Base-by-base conservation (phyloP, 257 asterid genomes). In the Primulina tabacum region DNA sequence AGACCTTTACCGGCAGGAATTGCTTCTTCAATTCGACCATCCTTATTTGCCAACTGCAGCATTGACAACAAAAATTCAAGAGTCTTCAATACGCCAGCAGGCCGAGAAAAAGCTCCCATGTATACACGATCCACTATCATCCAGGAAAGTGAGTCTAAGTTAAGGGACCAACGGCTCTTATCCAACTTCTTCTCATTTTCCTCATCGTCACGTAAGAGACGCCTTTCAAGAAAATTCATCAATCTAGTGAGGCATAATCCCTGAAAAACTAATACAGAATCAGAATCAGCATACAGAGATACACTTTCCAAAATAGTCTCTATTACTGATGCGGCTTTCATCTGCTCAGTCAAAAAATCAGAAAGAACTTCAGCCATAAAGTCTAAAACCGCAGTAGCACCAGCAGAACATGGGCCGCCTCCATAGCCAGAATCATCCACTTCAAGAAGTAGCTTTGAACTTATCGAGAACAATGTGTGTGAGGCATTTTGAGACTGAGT, bases 341-440 rank as follows among this genome's bases (percentile, higher is more conserved):
- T 82, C 76, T 91, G 99, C 82, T 94, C 99, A 20, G 96, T 85
- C 58, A 84, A 80, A 68, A 91, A 78, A 78, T 84, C 97, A 60
- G 98, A 88, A 33, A 94, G 81, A 80, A 94, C 96, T 88, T 89
- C 97, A 7, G 99, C 96, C 81, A 94, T 72, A 72, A 94, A 89
- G 79, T 94, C 99, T 53, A 91, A 77, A 81, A 94, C 82, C 71
- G 98, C 97, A 76, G 95, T 80, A 68, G 99, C 98, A 64, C 90
- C 97, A 74, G 98, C 96, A 73, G 99, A 91, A 71, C 99, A 94
- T 9, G 99, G 98, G 21, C 99, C 99, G n/a, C 99, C 97, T 68
- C 99, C 97, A 80, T 91, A 91, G 64, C 99, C 97, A 82, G 88
- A 86, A 75, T 94, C 95, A 76, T 94, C 99, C 69, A 94, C 96